These are phyloP conservation scores for Sisymbrium irio DNA, from an alignment of 345 rosid genomes.

Conservation along the genomic window DNA sequence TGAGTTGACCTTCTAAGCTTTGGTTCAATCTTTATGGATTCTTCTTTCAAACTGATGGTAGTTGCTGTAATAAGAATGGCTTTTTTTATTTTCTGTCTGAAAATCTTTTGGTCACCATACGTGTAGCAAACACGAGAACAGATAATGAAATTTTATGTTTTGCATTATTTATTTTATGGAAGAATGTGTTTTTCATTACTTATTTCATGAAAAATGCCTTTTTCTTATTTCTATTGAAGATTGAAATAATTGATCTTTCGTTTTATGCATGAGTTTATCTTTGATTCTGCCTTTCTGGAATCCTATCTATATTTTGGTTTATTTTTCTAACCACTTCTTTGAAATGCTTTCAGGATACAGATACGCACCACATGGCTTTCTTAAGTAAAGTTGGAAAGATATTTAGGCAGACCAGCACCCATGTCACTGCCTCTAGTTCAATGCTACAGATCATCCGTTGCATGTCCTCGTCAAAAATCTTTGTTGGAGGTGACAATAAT, in stretches of 20 bases:
- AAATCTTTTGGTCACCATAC: neutral
- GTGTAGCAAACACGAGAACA: constrained; percentile 1
- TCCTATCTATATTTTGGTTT: neutral
- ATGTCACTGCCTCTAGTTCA: constrained; percentile 39
- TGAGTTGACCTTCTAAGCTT: constrained; percentile 27
- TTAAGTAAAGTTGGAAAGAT: constrained; percentile 71
- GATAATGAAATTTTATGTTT: constrained; percentile 3
- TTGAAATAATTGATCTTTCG: constrained; percentile 3
- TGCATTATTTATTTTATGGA: neutral
- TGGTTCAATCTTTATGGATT: neutral
- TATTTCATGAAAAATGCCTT: neutral
- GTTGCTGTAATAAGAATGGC: no score
- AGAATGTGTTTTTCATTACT: neutral
- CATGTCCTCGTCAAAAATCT: constrained; percentile 83
- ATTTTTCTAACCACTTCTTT: constrained; percentile 10
- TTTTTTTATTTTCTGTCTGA: neutral
- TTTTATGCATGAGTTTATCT: neutral
- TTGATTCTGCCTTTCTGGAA: neutral
- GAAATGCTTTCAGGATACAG: neutral
- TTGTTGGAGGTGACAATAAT: constrained; percentile 66
- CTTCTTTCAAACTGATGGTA: neutral
- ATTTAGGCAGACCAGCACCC: constrained; percentile 58
- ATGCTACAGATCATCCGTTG: constrained; percentile 65
- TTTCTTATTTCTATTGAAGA: neutral
- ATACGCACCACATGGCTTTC: constrained; percentile 60